These are phyloP conservation scores for Fusarium nygamai DNA, from an alignment of 2,329 filamentous ascomycete species.

Conservation along the genomic window DNA sequence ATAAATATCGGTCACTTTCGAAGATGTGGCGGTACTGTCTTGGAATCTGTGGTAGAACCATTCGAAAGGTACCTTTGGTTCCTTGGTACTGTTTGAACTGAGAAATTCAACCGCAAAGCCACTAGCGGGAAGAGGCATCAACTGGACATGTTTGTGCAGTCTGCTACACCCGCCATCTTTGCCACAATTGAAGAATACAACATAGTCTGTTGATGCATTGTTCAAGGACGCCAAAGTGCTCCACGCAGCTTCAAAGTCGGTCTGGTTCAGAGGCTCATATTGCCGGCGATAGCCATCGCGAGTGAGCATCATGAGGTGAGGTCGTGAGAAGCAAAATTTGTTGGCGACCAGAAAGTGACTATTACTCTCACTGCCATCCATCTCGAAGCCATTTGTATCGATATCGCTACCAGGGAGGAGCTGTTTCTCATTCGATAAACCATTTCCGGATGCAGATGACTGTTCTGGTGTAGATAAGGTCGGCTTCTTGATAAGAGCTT, in stretches of 20 bases:
- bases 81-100: neutral
- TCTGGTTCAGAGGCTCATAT: neutral
- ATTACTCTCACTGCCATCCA: neutral
- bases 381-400: neutral
- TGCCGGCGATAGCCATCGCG: neutral
- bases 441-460: neutral
- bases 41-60: neutral
- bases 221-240: neutral
- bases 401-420: neutral
- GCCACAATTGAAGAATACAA: neutral
- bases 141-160: neutral
- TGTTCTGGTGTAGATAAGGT: neutral
- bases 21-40: fast-evolving
- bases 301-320: conserved; percentile 7
- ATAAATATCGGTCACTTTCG: neutral
- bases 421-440: too few relatives aligned
- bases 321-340: conserved; percentile 6
- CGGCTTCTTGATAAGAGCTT: conserved; percentile 3
- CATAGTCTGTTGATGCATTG: neutral
- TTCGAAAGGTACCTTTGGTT: neutral
- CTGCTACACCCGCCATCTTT: neutral
- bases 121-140: neutral
- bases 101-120: neutral
- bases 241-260: neutral
- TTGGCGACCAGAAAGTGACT: neutral